phyloP scores from a whole-genome alignment of 2,329 filamentous ascomycete genomes.

The Microdochium trichocladiopsis region DNA sequence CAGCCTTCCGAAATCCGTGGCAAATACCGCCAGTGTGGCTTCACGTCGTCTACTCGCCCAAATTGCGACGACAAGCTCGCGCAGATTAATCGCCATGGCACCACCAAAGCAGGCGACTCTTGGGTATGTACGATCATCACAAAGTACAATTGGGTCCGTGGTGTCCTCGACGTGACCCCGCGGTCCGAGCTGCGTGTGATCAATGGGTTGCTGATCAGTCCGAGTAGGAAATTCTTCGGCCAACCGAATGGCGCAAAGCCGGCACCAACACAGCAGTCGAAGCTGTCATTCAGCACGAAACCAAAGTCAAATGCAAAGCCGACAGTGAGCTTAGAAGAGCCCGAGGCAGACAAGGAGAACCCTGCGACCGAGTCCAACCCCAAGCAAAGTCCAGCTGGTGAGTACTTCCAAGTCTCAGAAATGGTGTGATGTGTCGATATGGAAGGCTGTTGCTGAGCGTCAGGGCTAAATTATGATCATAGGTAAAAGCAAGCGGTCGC shows the following conservation, averaged over 20 bases:
- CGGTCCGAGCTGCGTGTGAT: too few species aligned
- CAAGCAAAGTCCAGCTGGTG: neutral
- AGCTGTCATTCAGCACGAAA: slow-evolving; percentile 66
- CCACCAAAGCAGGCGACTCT: slow-evolving; percentile 23
- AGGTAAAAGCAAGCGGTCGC: slow-evolving; percentile 13
- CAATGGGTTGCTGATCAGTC: too few species aligned
- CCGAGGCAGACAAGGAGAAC: slow-evolving; percentile 15
- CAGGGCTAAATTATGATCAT: neutral
- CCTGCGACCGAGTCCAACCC: slow-evolving; percentile 24
- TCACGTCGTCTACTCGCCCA: slow-evolving; percentile 11
- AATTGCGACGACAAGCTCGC: slow-evolving; percentile 15
- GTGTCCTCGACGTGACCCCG: too few species aligned
- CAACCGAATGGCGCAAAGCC: slow-evolving; percentile 52
- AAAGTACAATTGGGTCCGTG: slow-evolving; percentile 24
- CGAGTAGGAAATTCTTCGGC: slow-evolving; percentile 78
- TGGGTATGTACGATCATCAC: slow-evolving; percentile 25
- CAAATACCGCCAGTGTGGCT: slow-evolving; percentile 13
- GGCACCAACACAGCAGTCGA: slow-evolving; percentile 66
- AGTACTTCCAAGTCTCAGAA: neutral
- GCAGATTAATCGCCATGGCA: slow-evolving; percentile 18
- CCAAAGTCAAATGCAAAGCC: slow-evolving; percentile 24
- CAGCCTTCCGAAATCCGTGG: neutral
- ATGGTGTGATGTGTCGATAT: neutral
- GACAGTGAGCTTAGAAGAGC: slow-evolving; percentile 8
- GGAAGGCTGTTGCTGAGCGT: neutral